Conservation (phyloP, 441 rosid species). For the Geranium incanum region DNA sequence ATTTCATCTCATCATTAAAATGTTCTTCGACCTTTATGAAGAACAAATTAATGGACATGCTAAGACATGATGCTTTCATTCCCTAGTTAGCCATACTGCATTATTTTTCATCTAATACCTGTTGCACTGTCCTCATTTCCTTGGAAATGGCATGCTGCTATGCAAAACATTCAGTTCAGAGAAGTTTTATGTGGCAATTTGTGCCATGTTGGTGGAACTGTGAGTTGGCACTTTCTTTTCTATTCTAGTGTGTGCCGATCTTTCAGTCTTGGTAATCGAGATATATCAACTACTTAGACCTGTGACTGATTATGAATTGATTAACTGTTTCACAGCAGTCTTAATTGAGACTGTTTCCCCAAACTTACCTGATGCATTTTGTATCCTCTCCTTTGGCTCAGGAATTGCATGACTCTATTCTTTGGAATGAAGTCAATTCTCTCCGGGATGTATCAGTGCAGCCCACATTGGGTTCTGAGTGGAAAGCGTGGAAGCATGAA, state of each 20-base stretch:
- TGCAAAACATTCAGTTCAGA: neutral
- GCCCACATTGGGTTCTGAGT: conserved; percentile 64
- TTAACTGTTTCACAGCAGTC: neutral
- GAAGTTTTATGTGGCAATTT: neutral
- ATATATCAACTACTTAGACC: neutral
- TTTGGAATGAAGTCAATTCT: conserved; percentile 77
- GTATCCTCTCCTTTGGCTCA: conserved; percentile 28
- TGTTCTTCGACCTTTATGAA: neutral
- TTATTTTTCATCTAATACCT: neutral
- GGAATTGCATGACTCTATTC: conserved; percentile 74
- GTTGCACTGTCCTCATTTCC: neutral
- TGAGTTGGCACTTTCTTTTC: neutral
- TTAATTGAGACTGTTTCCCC: conserved; percentile 3
- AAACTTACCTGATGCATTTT: conserved; percentile 11
- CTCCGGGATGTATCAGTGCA: conserved; percentile 57
- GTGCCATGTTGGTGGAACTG: neutral
- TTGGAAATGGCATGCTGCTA: neutral
- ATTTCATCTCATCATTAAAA: neutral
- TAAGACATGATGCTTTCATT: neutral
- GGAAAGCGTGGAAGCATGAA: conserved; percentile 99
- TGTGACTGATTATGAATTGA: neutral
- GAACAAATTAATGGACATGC: neutral
- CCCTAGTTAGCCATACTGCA: neutral
- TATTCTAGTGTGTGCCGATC: neutral
- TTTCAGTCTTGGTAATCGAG: neutral